These are phyloP conservation scores for Beauveria pseudobassiana DNA, from an alignment of 2,329 filamentous ascomycete species.

Conservation along the genomic window DNA sequence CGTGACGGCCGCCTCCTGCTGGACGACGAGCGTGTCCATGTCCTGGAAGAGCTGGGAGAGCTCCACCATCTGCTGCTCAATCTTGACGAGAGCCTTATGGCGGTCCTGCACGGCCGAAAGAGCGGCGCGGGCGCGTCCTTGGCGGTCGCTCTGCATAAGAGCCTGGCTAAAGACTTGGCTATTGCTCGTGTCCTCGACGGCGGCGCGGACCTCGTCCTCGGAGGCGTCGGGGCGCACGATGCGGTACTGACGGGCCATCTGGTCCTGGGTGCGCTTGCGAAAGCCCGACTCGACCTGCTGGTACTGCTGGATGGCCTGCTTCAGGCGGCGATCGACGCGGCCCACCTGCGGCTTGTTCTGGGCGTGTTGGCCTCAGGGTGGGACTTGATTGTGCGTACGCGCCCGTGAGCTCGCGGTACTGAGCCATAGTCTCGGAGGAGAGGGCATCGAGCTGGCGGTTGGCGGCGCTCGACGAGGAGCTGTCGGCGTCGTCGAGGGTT, in stretches of 20 bases:
- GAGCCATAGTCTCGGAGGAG: slow-evolving; percentile 71
- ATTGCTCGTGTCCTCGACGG: slow-evolving; percentile 63
- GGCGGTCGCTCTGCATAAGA: slow-evolving; percentile 71
- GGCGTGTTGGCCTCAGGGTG: slow-evolving; percentile 66
- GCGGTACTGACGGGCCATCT: slow-evolving; percentile 82
- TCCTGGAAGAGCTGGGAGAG: slow-evolving; percentile 83
- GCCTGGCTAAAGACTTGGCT: slow-evolving; percentile 85
- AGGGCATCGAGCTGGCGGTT: slow-evolving; percentile 65
- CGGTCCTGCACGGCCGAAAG: slow-evolving; percentile 74
- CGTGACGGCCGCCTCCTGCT: slow-evolving; percentile 74
- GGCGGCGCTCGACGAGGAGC: slow-evolving; percentile 55
- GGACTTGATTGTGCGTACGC: slow-evolving; percentile 76
- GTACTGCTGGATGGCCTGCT: slow-evolving; percentile 73
- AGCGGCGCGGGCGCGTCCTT: slow-evolving; percentile 72
- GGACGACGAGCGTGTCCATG: slow-evolving; percentile 74
- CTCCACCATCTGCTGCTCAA: slow-evolving; percentile 83
- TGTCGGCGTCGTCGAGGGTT: slow-evolving; percentile 68
- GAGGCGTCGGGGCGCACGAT: slow-evolving; percentile 79
- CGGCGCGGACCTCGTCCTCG: slow-evolving; percentile 69
- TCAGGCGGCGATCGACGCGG: slow-evolving; percentile 70
- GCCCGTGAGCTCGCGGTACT: slow-evolving; percentile 71
- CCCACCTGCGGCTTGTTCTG: slow-evolving; percentile 74
- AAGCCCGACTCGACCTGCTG: slow-evolving; percentile 74
- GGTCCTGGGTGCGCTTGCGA: slow-evolving; percentile 70
- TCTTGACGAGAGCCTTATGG: slow-evolving; percentile 83